Evolutionary conservation across 2,329 filamentous ascomycete genomes (phyloP), one percentile per base, ranked within the genome.

Genomic region (Chaetomium sp.): DNA sequence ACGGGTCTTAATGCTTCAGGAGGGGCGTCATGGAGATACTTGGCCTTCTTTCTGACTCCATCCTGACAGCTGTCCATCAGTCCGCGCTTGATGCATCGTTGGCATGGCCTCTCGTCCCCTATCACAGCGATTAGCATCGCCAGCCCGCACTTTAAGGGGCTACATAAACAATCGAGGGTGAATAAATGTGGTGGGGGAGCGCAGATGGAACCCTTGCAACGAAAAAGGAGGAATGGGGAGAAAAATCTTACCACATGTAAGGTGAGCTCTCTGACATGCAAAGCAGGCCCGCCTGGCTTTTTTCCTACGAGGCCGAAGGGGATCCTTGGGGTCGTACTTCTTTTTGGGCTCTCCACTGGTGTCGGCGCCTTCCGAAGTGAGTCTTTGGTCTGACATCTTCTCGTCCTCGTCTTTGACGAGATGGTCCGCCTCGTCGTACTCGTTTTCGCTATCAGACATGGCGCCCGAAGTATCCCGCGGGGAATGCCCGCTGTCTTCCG

Each of bases 31-130:
- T 98, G 93, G 63, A 99, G 90, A 77, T 99, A 99, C 78, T 99
- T 99, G 60, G 95, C 95, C 83, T 98, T 99, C 79, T 99, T 99
- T 68, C 95, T 90, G 59, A 98, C 93, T 61, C 95, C 95, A 75
- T 99, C 95, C 77, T 97, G 93, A 74, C 95, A 99, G 67, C 87
- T 87, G 75, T 97, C 93, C 73, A 93, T 91, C 25, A 98, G 85
- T 54, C 92, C 92, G 72, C 95, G 90, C 78, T 97, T 97, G 72
- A 98, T 92, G 77, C 95, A 99, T 73, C 95, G 85, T 74, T 93
- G 87, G 76, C 95, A 99, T 60, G 95, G 95, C 71, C 95, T 86
- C 77, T 99, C 94, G 76, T 99, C 95, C 73, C 94, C 95, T 98
- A 74, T 59, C 76, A 70, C 66, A 69, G 49, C 42, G 50, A 65